Percentiles rank a stretch among this genome's conserved stretches.
Evolutionary conservation across 495 filamentous ascomycete species (phyloP).

Genomic region (Penicillium argentinense): DNA sequence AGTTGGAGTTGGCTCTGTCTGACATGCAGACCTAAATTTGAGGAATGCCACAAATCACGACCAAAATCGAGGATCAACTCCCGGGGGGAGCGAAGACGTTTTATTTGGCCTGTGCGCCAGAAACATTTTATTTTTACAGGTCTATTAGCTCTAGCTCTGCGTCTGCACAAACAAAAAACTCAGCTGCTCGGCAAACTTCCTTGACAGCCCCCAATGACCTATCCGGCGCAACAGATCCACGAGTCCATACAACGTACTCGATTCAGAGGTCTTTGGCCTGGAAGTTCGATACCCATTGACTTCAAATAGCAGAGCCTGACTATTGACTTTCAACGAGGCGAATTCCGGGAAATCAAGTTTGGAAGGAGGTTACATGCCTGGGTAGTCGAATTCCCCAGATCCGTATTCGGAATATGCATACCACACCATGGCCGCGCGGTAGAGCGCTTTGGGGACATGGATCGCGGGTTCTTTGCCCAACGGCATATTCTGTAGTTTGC

Average conservation of each 20-base stretch:
- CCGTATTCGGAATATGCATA: slow-evolving; percentile 13
- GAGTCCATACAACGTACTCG: slow-evolving; percentile 12
- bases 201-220: slow-evolving; percentile 18
- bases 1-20: too few species aligned
- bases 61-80: too few species aligned
- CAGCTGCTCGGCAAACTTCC: slow-evolving; percentile 11
- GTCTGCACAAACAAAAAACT: slow-evolving; percentile 8
- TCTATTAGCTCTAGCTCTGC: too few species aligned
- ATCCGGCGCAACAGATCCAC: slow-evolving; percentile 12
- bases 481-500: slow-evolving; percentile 11
- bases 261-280: slow-evolving; percentile 8
- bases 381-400: neutral
- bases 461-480: slow-evolving; percentile 19
- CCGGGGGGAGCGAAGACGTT: too few species aligned
- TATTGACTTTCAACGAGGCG: slow-evolving; percentile 5
- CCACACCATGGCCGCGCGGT: slow-evolving; percentile 16
- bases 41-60: too few species aligned
- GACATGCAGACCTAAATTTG: too few species aligned
- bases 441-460: slow-evolving; percentile 18
- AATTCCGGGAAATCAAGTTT: slow-evolving; percentile 10
- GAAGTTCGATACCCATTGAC: slow-evolving; percentile 8
- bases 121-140: too few species aligned
- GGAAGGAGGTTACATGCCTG: neutral
- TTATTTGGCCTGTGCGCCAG: too few species aligned
- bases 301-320: slow-evolving; percentile 12